Evolutionary conservation across 2,329 filamentous ascomycete species (phyloP), one percentile per base, ranked within the genome.

Genomic region (Stemphylium beticola): DNA sequence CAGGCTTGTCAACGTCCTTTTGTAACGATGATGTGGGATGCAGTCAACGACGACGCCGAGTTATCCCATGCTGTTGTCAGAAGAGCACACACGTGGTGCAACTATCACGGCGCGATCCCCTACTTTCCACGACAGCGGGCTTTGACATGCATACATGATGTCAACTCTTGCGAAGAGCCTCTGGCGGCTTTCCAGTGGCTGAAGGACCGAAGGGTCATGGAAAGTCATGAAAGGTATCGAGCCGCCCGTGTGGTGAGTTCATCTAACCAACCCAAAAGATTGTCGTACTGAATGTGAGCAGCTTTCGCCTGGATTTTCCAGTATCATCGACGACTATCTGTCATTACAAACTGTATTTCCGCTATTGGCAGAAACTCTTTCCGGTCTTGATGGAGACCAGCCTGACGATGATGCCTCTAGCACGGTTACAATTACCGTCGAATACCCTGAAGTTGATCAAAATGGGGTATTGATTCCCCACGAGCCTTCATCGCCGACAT

Each of bases 21-120:
- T 34, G 57, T 65, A n/a, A 72, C 71, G 7, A 71, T 76, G 67
- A 74, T 75, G 65, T 76, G 73, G 73, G 73, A 76, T 36, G 72
- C 69, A 4, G 61, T 76, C n/a, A 65, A 73, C 17, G 69, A 75
- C 29, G 61, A 71, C 24, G 69, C 57, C 5, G 56, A 67, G 9
- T 41, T 75, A 6, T 75, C 73, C 9, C 73, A 74, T 56, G 73
- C 73, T 31, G 72, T 75, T 3, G 63, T 70, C 3, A 62, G 71
- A 44, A 66, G 73, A 58, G 67, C 68, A 9, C 73, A 72, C 44
- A 71, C 68, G 65, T 76, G 73, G 73, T 74, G 71, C 45, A 69
- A 55, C 37, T 76, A 76, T 46, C 73, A 76, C 46, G 73, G 73
- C 6, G 73, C 71, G 1, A 53, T 73, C 10, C 63, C 65, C 1